Base-by-base conservation (phyloP, 1,139 yeast genomes). In the Lodderomyces margitis region DNA sequence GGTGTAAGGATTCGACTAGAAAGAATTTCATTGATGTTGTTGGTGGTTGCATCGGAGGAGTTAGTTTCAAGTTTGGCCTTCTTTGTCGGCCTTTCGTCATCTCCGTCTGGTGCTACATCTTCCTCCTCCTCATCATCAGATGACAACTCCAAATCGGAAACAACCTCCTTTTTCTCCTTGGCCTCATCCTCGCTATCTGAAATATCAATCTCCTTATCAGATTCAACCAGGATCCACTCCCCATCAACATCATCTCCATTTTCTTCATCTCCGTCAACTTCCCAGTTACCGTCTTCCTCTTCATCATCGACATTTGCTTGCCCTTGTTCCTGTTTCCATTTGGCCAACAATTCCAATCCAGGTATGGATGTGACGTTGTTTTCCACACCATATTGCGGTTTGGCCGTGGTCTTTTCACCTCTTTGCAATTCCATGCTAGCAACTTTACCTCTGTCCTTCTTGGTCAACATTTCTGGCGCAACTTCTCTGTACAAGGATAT, bases 391-490 rank as follows among this genome's bases (percentile, higher is more conserved):
- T 76, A 92, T 31, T 37, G 40, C 4, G 38, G 38, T 59, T 77
- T 78, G 32, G 83, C 83, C 48, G 75, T 57, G 59, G 76, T 51
- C 27, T 63, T 62, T 32, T 62, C 68, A 25, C 83, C 81, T 41
- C 75, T 75, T 52, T 82, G 83, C 47, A 89, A 50, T 46, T 80
- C 94, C 77, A 91, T 84, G 20, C 95, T 74, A 11, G 96, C 98
- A 28, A 73, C 67, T 68, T 92, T 92, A 58, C 98, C 98, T 59
- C 98, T 78, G 59, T 94, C 98, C 58, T 87, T 89, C 55, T 81
- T 77, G 44, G 77, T 74, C 57, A 92, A 77, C 97, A 92, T 87
- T 52, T 92, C 95, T 5, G 99, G 99, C 1, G 97, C 97, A 41
- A 89, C 83, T 50, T 89, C 97, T 64, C 99, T 78, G 64, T 87